Percentiles rank a stretch among this genome's conserved stretches.
Conservation (phyloP, 345 rosid species). For the Stellera chamaejasme region DNA sequence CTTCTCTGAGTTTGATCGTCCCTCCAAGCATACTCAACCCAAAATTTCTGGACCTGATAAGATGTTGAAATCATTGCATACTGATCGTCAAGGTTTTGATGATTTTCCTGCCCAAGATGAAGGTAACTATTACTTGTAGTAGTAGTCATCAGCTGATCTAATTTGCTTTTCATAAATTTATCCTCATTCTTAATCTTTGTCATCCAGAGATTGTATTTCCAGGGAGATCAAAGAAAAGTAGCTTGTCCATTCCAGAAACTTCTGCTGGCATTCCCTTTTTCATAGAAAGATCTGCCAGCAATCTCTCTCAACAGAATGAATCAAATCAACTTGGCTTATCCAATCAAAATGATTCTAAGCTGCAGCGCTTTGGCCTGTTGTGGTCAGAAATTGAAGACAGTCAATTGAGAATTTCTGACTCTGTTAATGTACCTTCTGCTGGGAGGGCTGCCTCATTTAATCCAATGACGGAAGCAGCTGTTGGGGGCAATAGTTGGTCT, state of each 20-base stretch:
- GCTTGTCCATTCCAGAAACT: constrained; percentile 23
- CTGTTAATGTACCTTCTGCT: constrained; percentile 26
- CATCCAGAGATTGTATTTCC: constrained; percentile 58
- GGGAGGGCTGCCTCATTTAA: constrained; percentile 27
- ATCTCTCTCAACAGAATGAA: constrained; percentile 24
- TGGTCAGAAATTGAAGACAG: constrained; percentile 59
- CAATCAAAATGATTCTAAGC: constrained; percentile 31
- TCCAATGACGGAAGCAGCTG: constrained; percentile 26
- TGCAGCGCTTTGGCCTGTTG: constrained; percentile 53
- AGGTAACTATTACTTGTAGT: constrained; percentile 22
- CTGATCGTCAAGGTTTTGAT: constrained; percentile 32
- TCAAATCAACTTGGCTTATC: constrained; percentile 21
- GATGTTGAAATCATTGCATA: constrained; percentile 24
- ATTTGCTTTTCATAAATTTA: background rate
- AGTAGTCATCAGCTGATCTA: too few species aligned
- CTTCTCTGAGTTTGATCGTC: constrained; percentile 18
- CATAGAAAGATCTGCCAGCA: constrained; percentile 14
- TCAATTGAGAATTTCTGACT: constrained; percentile 25
- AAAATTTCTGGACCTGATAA: constrained; percentile 34
- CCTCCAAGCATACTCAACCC: constrained; percentile 26
- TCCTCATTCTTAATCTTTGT: constrained; percentile 11
- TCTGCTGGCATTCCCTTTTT: constrained; percentile 19
- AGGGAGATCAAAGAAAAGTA: constrained; percentile 43
- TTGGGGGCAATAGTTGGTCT: constrained; percentile 32
- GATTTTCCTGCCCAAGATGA: constrained; percentile 45